Evolutionary conservation across 192 early-diverging fungal genomes (phyloP).

Genomic region (Coemansia sp.): DNA sequence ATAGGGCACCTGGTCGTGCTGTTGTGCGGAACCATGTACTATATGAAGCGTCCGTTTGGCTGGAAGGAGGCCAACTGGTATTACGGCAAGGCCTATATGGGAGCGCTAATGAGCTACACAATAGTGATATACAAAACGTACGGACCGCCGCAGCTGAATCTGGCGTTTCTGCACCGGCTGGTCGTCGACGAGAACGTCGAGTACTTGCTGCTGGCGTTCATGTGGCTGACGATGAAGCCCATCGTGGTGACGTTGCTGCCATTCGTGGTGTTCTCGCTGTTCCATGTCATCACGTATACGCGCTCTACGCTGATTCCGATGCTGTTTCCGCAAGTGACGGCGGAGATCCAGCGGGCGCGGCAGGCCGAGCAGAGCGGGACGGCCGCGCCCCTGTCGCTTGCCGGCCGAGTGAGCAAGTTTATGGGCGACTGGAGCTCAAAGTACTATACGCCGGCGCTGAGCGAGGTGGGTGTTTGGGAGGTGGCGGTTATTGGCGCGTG

Average conservation of each 20-base stretch:
- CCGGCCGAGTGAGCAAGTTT: slow-evolving; percentile 31
- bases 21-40: slow-evolving; percentile 29
- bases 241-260: slow-evolving; percentile 40
- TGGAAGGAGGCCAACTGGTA: slow-evolving; percentile 37
- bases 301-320: slow-evolving; percentile 35
- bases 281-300: slow-evolving; percentile 44
- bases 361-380: slow-evolving; percentile 5
- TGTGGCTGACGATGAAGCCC: slow-evolving; percentile 29
- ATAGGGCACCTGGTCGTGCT: slow-evolving; percentile 40
- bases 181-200: slow-evolving; percentile 49
- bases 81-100: slow-evolving; percentile 43
- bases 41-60: slow-evolving; percentile 36
- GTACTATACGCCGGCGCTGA: slow-evolving; percentile 38
- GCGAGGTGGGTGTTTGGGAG: slow-evolving; percentile 48
- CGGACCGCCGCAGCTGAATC: slow-evolving; percentile 45
- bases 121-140: slow-evolving; percentile 53
- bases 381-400: slow-evolving; percentile 9
- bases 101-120: slow-evolving; percentile 36
- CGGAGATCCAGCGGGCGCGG: slow-evolving; percentile 39
- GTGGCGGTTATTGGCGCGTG: slow-evolving; percentile 40
- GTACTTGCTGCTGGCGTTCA: slow-evolving; percentile 42
- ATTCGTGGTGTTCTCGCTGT: slow-evolving; percentile 49
- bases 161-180: slow-evolving; percentile 37
- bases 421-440: slow-evolving; percentile 39
- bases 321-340: slow-evolving; percentile 24